Percentiles rank a stretch among this genome's conserved stretches.
Conservation (phyloP, 305 asterid genomes). For the Coffea humblotiana region DNA sequence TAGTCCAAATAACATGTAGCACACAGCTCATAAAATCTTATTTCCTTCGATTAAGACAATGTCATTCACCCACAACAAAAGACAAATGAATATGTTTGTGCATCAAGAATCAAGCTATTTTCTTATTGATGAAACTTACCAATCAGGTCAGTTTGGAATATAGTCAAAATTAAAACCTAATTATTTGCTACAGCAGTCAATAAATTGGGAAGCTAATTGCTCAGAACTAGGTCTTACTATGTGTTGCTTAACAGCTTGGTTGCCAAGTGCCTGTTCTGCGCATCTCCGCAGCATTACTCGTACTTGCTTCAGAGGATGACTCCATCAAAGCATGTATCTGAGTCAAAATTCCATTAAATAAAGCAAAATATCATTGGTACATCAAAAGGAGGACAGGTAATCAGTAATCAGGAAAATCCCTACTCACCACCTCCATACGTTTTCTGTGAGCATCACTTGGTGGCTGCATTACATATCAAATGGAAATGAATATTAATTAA, state of each 20-base stretch:
- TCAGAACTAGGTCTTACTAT: constrained; percentile 23
- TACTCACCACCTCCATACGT: constrained; percentile 81
- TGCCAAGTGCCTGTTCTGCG: constrained; percentile 47
- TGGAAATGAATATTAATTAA: constrained; percentile 6
- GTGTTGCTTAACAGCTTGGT: constrained; percentile 40
- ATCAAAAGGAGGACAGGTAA: background rate
- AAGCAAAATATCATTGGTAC: background rate
- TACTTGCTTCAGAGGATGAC: constrained; percentile 48
- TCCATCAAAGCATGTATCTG: constrained; percentile 66
- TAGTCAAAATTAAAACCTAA: constrained; percentile 17
- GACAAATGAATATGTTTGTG: background rate
- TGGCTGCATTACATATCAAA: constrained; percentile 56
- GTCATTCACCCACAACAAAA: background rate
- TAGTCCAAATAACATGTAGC: background rate
- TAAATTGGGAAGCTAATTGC: constrained; percentile 22
- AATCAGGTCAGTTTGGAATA: background rate
- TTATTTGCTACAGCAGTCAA: constrained; percentile 15
- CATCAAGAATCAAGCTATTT: background rate
- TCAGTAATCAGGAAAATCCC: constrained; percentile 8
- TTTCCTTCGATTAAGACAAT: background rate
- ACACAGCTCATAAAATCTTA: background rate
- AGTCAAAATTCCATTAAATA: constrained; percentile 20
- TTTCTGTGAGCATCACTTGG: constrained; percentile 71
- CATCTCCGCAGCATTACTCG: constrained; percentile 43
- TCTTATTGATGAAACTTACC: background rate